Evolutionary conservation across 306 rosid genomes (phyloP).

Genomic region (Aeschynomene evenia): DNA sequence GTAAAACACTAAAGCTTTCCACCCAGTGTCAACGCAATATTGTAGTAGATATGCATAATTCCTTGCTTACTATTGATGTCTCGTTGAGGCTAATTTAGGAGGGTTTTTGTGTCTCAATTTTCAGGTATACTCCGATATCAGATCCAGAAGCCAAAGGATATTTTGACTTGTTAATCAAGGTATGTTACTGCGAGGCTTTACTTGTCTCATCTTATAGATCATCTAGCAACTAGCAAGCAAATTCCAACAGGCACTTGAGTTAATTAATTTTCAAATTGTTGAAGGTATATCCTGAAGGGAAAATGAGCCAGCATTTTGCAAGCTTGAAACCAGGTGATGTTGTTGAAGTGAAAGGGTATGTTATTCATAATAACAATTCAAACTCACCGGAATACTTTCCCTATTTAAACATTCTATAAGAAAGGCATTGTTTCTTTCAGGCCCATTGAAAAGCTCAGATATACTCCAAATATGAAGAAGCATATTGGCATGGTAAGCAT

Average conservation of each 20-base stretch:
- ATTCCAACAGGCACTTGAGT: not conserved
- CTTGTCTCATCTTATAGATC: slow-evolving; percentile 12
- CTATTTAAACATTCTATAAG: slow-evolving; percentile 25
- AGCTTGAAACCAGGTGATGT: slow-evolving; percentile 95
- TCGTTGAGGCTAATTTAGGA: slow-evolving; percentile 18
- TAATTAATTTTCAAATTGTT: slow-evolving; percentile 30
- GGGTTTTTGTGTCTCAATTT: slow-evolving; percentile 21
- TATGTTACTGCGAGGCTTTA: slow-evolving; percentile 30
- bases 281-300: slow-evolving; percentile 94
- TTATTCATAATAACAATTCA: slow-evolving; percentile 19
- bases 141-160: slow-evolving; percentile 88
- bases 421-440: slow-evolving; percentile 48
- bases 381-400: slow-evolving; percentile 18
- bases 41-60: slow-evolving; percentile 4
- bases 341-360: slow-evolving; percentile 97
- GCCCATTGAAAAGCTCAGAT: slow-evolving; percentile 90
- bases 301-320: slow-evolving; percentile 98
- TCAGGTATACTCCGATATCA: slow-evolving; percentile 96
- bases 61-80: slow-evolving; percentile 18
- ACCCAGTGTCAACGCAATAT: slow-evolving; percentile 11
- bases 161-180: slow-evolving; percentile 96
- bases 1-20: not conserved
- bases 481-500: slow-evolving; percentile 90
- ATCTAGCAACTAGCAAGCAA: not conserved
- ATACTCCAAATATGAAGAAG: slow-evolving; percentile 94